Base-by-base conservation (phyloP, 805 yeast genomes). In the Scheffersomyces amazonensis region DNA sequence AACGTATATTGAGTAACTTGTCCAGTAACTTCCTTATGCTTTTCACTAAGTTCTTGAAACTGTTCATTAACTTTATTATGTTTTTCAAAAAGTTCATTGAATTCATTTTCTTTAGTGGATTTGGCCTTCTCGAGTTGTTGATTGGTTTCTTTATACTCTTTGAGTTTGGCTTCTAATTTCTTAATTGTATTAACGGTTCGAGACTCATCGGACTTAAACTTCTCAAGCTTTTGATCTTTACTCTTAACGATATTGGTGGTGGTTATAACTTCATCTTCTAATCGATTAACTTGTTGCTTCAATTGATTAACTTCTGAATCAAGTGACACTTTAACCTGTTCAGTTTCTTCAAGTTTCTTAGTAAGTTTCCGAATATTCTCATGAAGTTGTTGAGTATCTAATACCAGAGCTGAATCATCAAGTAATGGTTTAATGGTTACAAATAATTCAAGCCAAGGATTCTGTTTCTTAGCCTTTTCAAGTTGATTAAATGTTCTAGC, bases 401-500 rank as follows among this genome's bases (percentile, higher is more conserved):
- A 62, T 4, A 79, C 75, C 40, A 80, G 81, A 16, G 78, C 74
- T 5, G 82, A 75, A 32, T 81, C 86, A 42, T 69, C 78, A 11
- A 89, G 62, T 30, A 89, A 57, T 1, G 98, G 98, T 48, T 84
- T 87, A 48, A 91, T 65, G 37, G 77, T 76, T 16, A 79, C 67
- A 42, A 81, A 80, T 32, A 93, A 66, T 35, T 73, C 76, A 61
- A 86, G 85, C 99, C 99, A 93, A 15, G 85, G 84, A 53, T 80
- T 81, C 9, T 68, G 56, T 7, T 38, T 31, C 32, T 66, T 60
- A 10, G 80, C 54, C 10, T 66, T 61, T 41, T 73, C 70, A 41
- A 81, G 78, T 0, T 70, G 59, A 23, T 64, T 58, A 49, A 93
- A 74, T 30, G 86, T 83, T 37, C 70, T 69, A 36, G 83, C 78